Evolutionary conservation across 2,329 filamentous ascomycete species (phyloP), one percentile per base, ranked within the genome.

Genomic region (Gyromitra esculenta): DNA sequence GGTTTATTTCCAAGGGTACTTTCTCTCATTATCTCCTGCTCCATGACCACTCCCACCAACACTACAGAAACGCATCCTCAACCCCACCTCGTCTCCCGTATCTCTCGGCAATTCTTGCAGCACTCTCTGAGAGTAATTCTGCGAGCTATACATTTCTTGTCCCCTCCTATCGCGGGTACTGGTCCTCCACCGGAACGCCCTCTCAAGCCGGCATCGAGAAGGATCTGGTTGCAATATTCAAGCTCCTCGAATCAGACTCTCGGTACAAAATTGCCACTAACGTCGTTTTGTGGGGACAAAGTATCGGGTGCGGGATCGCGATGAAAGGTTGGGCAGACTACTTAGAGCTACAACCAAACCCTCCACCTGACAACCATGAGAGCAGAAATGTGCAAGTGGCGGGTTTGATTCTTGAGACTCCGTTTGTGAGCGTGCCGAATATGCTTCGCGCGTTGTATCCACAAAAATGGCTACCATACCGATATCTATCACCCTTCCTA

Each of bases 391-490:
- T 79, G 0, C 66, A 76, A 18, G 82, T 88, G 8, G 79, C 80
- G 1, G 85, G 87, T 0, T 77, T 95, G 65, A 85, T 95, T 9
- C 85, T 95, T 1, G 92, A 95, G 81, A 94, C 92, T 0, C 92
- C 92, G 0, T 94, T 94, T 78, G 87, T 90, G 0, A 92, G 89
- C 56, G 87, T 92, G 71, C 86, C 87, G 74, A 88, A 87, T 18
- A 93, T 95, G 91, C 85, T 95, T 5, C 84, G 88, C 54, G 89
- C 88, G 0, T 83, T 95, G 1, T 95, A 94, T 81, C 92, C 92
- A 0, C 91, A 94, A 80, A 91, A 88, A 80, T 94, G 92, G 91
- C 84, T 94, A 5, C 92, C 92, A 0, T 95, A 95, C 82, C 87
- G 88, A 60, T 89, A 94, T 81, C 85, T 95, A 0, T 89, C 89